Evolutionary conservation across 176 grass and related monocot genomes (phyloP).

Genomic region (Bothriochloa decipiens): DNA sequence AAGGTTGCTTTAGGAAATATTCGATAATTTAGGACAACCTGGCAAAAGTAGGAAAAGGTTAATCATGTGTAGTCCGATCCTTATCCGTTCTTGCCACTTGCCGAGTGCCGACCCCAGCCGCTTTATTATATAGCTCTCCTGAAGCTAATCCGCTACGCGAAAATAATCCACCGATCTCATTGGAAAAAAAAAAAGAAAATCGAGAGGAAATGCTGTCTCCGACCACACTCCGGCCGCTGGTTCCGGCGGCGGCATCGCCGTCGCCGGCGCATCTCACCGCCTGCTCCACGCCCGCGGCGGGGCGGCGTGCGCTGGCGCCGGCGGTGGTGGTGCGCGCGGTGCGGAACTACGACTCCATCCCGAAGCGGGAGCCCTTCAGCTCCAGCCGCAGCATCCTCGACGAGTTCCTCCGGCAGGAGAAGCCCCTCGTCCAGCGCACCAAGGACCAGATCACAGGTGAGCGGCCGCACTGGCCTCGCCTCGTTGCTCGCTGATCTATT

Average conservation of each 20-base stretch:
- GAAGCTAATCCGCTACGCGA: not conserved
- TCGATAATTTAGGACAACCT: not conserved
- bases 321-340: constrained; percentile 41
- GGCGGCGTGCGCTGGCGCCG: constrained; percentile 20
- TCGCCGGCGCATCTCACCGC: constrained; percentile 22
- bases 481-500: not conserved
- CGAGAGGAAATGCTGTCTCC: constrained; percentile 53
- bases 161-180: not conserved
- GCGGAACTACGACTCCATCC: constrained; percentile 74
- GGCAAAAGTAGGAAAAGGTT: not conserved
- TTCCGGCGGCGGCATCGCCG: constrained; percentile 37
- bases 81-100: constrained; percentile 52
- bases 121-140: constrained; percentile 25
- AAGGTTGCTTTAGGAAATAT: not conserved
- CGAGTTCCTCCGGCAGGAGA: constrained; percentile 51
- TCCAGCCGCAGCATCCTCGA: constrained; percentile 68
- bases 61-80: constrained; percentile 14
- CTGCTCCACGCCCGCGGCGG: not conserved
- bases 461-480: too few species aligned
- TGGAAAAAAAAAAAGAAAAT: not conserved
- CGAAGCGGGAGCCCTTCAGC: constrained; percentile 76
- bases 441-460: constrained; percentile 74
- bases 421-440: constrained; percentile 71
- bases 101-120: not conserved
- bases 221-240: constrained; percentile 46